Percentiles rank a stretch among this genome's conserved stretches.
phyloP scores from a whole-genome alignment of 163 green algal species.

The Coccomyxa subellipsoidea region DNA sequence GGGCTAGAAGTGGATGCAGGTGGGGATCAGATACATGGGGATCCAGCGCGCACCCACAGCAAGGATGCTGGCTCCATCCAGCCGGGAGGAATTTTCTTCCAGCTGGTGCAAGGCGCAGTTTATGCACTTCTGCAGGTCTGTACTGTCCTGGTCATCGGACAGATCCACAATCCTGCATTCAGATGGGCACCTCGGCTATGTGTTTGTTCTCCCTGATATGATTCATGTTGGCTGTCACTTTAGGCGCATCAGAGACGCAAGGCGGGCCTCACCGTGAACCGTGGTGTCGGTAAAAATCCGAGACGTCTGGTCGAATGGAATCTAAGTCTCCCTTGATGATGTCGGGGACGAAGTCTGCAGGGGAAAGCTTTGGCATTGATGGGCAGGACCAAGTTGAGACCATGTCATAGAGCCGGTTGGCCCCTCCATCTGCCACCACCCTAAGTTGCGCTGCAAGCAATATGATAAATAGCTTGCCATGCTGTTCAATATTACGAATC shows the following conservation, averaged over 20 bases:
- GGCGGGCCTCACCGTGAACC: slow-evolving; percentile 30
- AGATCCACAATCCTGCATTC: slow-evolving; percentile 57
- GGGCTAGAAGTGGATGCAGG: too few species aligned
- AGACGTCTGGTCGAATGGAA: slow-evolving; percentile 67
- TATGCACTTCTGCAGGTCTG: slow-evolving; percentile 88
- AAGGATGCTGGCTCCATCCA: slow-evolving; percentile 15
- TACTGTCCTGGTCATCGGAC: slow-evolving; percentile 84
- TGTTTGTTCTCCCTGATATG: too few species aligned
- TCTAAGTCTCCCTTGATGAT: slow-evolving; percentile 88
- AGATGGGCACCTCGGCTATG: too few species aligned
- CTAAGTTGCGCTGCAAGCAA: slow-evolving; percentile 53
- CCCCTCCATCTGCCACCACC: slow-evolving; percentile 81
- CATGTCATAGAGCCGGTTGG: slow-evolving; percentile 74
- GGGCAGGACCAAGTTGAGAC: slow-evolving; percentile 6
- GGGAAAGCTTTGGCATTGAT: neutral
- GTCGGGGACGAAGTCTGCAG: slow-evolving; percentile 50
- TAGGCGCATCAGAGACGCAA: neutral
- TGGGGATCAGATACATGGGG: neutral
- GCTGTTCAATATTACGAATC: too few species aligned
- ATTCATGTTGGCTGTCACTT: neutral
- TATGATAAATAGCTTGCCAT: too few species aligned
- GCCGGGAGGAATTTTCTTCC: too few species aligned
- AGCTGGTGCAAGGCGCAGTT: slow-evolving; percentile 10
- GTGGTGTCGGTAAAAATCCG: slow-evolving; percentile 60
- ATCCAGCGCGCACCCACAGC: slow-evolving; percentile 18